Evolutionary conservation across 2,329 filamentous ascomycete genomes (phyloP).

Genomic region (Aspergillus flavus): DNA sequence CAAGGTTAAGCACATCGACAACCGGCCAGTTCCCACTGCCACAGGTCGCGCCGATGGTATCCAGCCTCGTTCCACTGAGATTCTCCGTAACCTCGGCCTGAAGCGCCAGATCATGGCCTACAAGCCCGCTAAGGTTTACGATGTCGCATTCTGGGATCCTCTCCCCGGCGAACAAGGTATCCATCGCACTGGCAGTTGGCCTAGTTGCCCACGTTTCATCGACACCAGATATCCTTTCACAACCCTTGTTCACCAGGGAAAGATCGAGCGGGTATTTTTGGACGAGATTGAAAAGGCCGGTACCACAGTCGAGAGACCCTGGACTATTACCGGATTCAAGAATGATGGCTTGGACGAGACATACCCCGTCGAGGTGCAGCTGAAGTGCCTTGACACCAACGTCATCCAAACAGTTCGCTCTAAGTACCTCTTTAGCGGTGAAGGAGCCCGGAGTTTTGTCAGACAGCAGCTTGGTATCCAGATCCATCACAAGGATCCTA

Average conservation of each 20-base stretch:
- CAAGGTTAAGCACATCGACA: constrained; percentile 93
- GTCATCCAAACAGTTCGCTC: constrained; percentile 65
- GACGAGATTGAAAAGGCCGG: constrained; percentile 63
- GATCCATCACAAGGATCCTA: constrained; percentile 64
- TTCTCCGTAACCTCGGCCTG: constrained; percentile 85
- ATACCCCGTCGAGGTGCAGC: constrained; percentile 78
- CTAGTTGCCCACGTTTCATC: constrained; percentile 82
- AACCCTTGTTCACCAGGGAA: constrained; percentile 63
- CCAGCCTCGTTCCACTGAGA: constrained; percentile 83
- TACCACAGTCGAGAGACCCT: constrained; percentile 59
- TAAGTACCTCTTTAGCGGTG: constrained; percentile 66
- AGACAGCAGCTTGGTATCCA: constrained; percentile 67
- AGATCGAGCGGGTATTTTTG: constrained; percentile 65
- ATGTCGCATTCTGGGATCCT: constrained; percentile 69
- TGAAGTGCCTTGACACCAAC: constrained; percentile 76
- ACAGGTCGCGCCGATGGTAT: constrained; percentile 91
- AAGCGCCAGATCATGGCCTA: constrained; percentile 87
- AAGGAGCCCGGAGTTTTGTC: constrained; percentile 64
- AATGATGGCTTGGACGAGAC: constrained; percentile 63
- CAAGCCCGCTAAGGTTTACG: constrained; percentile 81
- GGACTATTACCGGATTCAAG: constrained; percentile 64
- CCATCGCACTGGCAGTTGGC: constrained; percentile 69
- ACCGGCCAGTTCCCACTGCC: constrained; percentile 78
- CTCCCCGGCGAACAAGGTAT: constrained; percentile 56
- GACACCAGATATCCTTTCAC: constrained; percentile 67